Conservation (phyloP, 2,329 filamentous ascomycete genomes). For the Setomelanomma holmii region DNA sequence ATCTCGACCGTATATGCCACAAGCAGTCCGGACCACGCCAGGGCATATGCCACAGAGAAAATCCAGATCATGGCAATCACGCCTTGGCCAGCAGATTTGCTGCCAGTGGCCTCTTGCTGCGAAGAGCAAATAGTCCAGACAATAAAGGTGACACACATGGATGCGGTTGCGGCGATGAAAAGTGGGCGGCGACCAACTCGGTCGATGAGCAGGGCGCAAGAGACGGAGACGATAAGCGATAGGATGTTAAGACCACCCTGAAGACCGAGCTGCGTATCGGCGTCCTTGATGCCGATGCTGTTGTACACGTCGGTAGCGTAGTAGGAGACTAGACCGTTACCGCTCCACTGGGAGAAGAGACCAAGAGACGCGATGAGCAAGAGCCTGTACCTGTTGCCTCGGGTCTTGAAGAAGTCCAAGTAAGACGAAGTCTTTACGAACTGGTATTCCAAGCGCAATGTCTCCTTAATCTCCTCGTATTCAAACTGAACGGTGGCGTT, state of each 20-base stretch:
- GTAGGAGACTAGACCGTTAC: conserved; percentile 72
- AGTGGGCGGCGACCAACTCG: conserved; percentile 54
- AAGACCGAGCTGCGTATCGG: conserved; percentile 44
- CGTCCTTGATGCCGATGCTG: conserved; percentile 65
- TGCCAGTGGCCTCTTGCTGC: conserved; percentile 56
- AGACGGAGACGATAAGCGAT: conserved; percentile 65
- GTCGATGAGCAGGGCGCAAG: conserved; percentile 64
- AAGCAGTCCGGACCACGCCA: conserved; percentile 65
- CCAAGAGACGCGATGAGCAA: conserved; percentile 68
- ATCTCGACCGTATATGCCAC: conserved; percentile 62
- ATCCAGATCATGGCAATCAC: conserved; percentile 61
- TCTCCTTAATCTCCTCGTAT: conserved; percentile 70
- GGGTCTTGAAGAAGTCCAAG: conserved; percentile 49
- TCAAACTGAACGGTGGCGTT: conserved; percentile 71
- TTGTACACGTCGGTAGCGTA: conserved; percentile 70
- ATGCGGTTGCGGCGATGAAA: conserved; percentile 37
- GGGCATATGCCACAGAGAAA: conserved; percentile 60
- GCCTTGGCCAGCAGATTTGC: conserved; percentile 49
- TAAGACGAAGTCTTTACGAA: background rate
- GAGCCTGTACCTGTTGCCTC: conserved; percentile 70
- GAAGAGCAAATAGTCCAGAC: conserved; percentile 28
- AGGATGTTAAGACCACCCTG: conserved; percentile 67
- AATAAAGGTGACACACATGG: background rate
- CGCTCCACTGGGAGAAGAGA: conserved; percentile 72
- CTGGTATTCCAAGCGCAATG: conserved; percentile 50